phyloP scores from a whole-genome alignment of 163 green algal genomes.

The Chloroidium sp. region DNA sequence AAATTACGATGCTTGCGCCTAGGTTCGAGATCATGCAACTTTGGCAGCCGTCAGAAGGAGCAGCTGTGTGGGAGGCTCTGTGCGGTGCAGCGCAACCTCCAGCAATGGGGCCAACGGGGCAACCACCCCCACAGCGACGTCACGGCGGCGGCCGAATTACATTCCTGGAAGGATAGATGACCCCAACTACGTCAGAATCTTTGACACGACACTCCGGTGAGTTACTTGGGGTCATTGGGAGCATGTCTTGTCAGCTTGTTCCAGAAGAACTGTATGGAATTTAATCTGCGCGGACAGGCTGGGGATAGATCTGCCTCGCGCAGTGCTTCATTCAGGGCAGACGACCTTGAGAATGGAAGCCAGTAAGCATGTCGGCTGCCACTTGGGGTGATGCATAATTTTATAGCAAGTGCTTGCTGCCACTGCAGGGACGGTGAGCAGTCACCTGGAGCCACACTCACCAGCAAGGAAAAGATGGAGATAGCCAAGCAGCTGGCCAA shows the following conservation, averaged over 20 bases:
- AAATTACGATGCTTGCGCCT: background rate
- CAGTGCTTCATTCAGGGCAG: no score
- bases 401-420: background rate
- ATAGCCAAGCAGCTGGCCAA: constrained; percentile 83
- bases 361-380: no score
- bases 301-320: no score
- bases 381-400: no score
- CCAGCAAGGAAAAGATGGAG: constrained; percentile 86
- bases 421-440: constrained; percentile 70
- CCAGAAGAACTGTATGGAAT: background rate
- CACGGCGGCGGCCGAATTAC: constrained; percentile 53
- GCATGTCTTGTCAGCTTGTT: no score
- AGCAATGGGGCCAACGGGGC: background rate
- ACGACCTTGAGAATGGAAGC: no score
- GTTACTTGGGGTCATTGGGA: background rate
- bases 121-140: no score
- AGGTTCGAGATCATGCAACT: background rate
- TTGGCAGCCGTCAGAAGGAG: background rate
- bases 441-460: constrained; percentile 82
- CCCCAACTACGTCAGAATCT: constrained; percentile 96
- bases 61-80: background rate
- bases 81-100: background rate
- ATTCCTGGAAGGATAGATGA: constrained; percentile 82
- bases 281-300: background rate
- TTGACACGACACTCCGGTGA: constrained; percentile 92